Base-by-base conservation (phyloP, 768 basidiomycete genomes). In the Trametes cingulata region DNA sequence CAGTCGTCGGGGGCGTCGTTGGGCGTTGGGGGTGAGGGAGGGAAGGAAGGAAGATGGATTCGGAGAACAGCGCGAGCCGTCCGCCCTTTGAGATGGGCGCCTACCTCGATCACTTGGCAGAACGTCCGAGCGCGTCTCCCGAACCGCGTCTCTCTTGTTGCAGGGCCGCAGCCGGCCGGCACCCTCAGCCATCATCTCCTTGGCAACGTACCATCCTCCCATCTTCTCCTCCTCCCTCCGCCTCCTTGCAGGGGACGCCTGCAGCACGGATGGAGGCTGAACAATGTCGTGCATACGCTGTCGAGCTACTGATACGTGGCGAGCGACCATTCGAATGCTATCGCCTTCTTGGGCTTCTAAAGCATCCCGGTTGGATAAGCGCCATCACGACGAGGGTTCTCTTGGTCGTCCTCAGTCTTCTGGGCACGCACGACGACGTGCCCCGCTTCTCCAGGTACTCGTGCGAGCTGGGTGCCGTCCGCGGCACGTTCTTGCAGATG, bases 1-100 rank as follows among this genome's bases (percentile, higher is more conserved):
- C 47, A 48, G 61, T 63, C 65, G 68, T 65, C 63, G 64, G 57
- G 55, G 63, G 61, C 63, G 66, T 64, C 62, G 67, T 37, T 56
- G 62, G 57, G 52, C 36, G 57, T 33, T 46, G 45, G 29, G 63
- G 48, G 17, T 36, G 51, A 15, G 50, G 51, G 47, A 43, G 57
- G 22, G 52, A 61, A 41, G 20, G 56, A 50, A 45, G 46, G 36
- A 46, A 45, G 37, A 37, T 45, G 20, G 24, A n/a, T 5, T 22
- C 42, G n/a, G 20, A n/a, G n/a, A n/a, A n/a, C n/a, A n/a, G 6
- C 42, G 42, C 9, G 17, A 15, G 22, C 13, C 1, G 48, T 25
- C 52, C 45, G 48, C 7, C 22, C 51, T 58, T 57, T 58, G 61
- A 51, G 47, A 53, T 51, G 61, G 40, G 56, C 61, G 61, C 41